A percentile compares a stretch with the other conserved stretches of the same genome.
Conservation (phyloP, 2,329 filamentous ascomycete species). For the Cercospora citrullina region DNA sequence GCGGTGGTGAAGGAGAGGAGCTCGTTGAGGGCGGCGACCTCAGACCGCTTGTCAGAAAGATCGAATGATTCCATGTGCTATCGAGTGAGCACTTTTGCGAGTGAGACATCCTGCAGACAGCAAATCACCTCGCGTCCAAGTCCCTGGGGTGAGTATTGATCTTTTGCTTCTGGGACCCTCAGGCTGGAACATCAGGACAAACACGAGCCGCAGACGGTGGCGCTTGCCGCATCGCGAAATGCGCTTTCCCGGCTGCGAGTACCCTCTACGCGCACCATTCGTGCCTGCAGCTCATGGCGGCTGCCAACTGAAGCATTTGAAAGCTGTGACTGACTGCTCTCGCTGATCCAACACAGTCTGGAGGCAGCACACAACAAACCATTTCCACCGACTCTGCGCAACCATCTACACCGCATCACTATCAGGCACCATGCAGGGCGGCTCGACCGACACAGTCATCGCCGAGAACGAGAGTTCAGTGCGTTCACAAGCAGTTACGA, state of each 20-base stretch:
- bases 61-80: constrained; percentile 37
- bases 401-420: background rate
- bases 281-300: background rate
- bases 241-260: background rate
- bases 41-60: constrained; percentile 50
- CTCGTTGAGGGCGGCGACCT: constrained; percentile 54
- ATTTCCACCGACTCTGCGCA: background rate
- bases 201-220: background rate
- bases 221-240: background rate
- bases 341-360: too few species aligned
- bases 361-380: background rate
- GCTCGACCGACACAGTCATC: background rate
- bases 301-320: background rate
- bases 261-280: background rate
- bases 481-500: background rate
- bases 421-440: background rate
- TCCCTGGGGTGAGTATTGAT: background rate
- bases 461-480: background rate
- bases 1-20: constrained; percentile 46
- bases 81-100: background rate
- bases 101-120: background rate
- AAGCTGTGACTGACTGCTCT: too few species aligned
- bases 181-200: background rate
- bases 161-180: background rate
- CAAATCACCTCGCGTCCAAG: background rate